phyloP scores from a whole-genome alignment of 1,139 yeast species.

The Yamadazyma membranifaciens region DNA sequence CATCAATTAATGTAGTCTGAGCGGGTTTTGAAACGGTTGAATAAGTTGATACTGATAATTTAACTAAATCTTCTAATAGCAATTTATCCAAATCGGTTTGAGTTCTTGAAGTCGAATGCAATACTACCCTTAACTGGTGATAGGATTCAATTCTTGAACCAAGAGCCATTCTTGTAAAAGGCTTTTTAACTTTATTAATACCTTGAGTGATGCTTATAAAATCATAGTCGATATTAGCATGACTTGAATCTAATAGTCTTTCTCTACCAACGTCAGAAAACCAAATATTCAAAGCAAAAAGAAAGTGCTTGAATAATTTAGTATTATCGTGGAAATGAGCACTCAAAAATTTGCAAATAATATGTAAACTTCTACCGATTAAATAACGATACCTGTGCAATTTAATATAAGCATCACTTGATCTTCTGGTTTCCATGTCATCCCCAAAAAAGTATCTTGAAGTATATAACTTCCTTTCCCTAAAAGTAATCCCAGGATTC shows the following conservation, averaged over 20 bases:
- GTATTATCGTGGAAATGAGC: slow-evolving; percentile 63
- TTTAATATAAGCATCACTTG: slow-evolving; percentile 52
- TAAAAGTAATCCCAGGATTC: slow-evolving; percentile 51
- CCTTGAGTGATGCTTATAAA: slow-evolving; percentile 37
- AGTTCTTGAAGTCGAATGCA: slow-evolving; percentile 73
- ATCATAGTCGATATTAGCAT: slow-evolving; percentile 37
- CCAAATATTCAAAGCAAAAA: slow-evolving; percentile 75
- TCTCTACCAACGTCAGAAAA: slow-evolving; percentile 82
- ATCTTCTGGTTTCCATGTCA: slow-evolving; percentile 44
- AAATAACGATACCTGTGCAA: slow-evolving; percentile 62
- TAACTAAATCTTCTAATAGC: slow-evolving; percentile 68
- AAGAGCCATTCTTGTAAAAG: slow-evolving; percentile 74
- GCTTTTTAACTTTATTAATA: slow-evolving; percentile 54
- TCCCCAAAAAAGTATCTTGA: slow-evolving; percentile 59
- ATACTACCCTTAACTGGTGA: slow-evolving; percentile 71
- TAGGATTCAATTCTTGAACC: slow-evolving; percentile 76
- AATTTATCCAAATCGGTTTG: slow-evolving; percentile 66
- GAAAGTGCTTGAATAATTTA: slow-evolving; percentile 61
- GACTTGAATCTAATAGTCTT: slow-evolving; percentile 57
- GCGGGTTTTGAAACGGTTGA: slow-evolving; percentile 71
- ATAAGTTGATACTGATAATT: slow-evolving; percentile 68
- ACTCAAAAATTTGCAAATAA: slow-evolving; percentile 49
- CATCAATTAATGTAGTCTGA: slow-evolving; percentile 64
- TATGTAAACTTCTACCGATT: slow-evolving; percentile 70
- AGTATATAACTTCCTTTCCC: slow-evolving; percentile 60